These are phyloP conservation scores for Claviceps purpurea DNA, from an alignment of 2,329 filamentous ascomycete species.

Conservation along the genomic window DNA sequence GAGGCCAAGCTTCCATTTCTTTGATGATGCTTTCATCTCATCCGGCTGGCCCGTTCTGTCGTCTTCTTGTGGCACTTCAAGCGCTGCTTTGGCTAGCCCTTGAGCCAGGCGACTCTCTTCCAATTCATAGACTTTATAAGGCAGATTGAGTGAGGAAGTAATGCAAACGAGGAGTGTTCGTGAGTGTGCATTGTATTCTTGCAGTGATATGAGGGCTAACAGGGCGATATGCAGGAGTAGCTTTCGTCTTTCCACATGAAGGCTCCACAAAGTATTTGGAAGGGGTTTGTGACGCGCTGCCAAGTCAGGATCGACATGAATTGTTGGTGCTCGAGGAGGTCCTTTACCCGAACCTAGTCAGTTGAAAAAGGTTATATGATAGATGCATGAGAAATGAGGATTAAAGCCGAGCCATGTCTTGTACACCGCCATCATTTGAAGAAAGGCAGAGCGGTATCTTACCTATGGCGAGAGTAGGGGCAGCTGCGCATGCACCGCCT, in stretches of 20 bases:
- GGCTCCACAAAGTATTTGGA: conserved; percentile 44
- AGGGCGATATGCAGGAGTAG: conserved; percentile 61
- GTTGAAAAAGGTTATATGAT: not conserved
- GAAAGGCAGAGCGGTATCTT: conserved; percentile 7
- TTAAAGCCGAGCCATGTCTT: not conserved
- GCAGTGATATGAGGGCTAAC: conserved; percentile 59
- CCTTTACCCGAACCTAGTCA: conserved; percentile 10
- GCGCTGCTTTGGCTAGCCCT: conserved; percentile 61
- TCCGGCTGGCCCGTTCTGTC: conserved; percentile 30
- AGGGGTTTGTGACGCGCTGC: conserved; percentile 42
- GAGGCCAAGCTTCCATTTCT: conserved; percentile 59
- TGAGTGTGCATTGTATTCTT: conserved; percentile 64
- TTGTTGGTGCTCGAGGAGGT: conserved; percentile 26
- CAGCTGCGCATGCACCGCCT: conserved; percentile 14
- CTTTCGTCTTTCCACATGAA: conserved; percentile 47
- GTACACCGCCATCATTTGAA: not conserved
- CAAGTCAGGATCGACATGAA: conserved; percentile 33
- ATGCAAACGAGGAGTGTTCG: conserved; percentile 58
- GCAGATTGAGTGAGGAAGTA: conserved; percentile 57
- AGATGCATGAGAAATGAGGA: not conserved
- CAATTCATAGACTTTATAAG: conserved; percentile 47
- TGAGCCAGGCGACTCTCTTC: conserved; percentile 66
- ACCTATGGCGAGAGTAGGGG: conserved; percentile 23
- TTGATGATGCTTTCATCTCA: conserved; percentile 43
- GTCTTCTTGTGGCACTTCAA: conserved; percentile 24